Evolutionary conservation across 768 basidiomycete genomes (phyloP), one percentile per base, ranked within the genome.

Genomic region (Kondoa subrosea): DNA sequence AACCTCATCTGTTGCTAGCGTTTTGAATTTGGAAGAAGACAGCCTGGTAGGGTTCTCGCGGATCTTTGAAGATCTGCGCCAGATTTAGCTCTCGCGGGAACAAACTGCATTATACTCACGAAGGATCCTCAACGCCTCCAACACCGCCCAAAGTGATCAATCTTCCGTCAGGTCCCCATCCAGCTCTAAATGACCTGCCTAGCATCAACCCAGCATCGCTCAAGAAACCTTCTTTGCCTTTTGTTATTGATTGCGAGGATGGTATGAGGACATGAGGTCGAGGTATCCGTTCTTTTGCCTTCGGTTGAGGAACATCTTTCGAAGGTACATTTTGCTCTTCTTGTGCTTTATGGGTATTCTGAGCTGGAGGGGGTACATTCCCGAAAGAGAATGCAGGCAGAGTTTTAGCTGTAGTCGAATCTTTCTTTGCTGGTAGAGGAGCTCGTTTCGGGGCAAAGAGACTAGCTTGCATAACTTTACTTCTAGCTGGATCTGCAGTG

Each of bases 171-270:
- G 88, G 86, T 25, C 92, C 89, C 90, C 91, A 97, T 2, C 89
- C 85, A 1, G 87, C 89, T 67, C 91, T 82, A 77, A 91, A 95
- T 15, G 88, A 89, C 21, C 90, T 83, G 15, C 91, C 91, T 67
- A 91, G 79, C 0, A 87, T 82, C 34, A 96, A 79, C 0, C 91
- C 92, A 17, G 89, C 87, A 77, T 99, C 93, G 14, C 84, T 79
- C 57, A 84, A 78, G 31, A 82, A 80, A 1, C 81, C 82, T 76
- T 93, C 91, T 57, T 80, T 79, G 2, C 83, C 85, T 34, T 79
- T 79, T 0, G 83, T 83, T 17, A 83, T 79, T 14, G 89, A 89
- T 12, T 84, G 40, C 16, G 67, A 66, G 30, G 67, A n/a, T 15
- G 3, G 14, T 21, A 59, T 1, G 14, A 4, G 59, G 14, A 29